Conservation (phyloP, 2,329 filamentous ascomycete genomes). For the Lachnellula occidentalis region DNA sequence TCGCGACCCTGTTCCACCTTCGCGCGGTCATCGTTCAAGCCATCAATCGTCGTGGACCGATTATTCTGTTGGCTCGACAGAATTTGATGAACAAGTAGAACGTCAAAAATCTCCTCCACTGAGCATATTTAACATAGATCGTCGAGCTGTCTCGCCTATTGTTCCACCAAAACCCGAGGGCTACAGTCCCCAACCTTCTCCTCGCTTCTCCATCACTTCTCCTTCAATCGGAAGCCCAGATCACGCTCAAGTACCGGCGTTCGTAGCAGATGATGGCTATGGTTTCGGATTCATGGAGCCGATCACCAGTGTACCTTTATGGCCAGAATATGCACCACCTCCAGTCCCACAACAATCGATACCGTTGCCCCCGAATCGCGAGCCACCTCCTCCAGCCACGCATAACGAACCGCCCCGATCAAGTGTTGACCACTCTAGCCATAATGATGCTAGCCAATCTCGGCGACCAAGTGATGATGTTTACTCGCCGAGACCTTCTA, state of each 20-base stretch:
- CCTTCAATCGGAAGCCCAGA: constrained; percentile 7
- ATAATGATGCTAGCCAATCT: constrained; percentile 21
- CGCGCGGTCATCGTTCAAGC: constrained; percentile 17
- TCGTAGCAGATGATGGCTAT: constrained; percentile 23
- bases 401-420: constrained; percentile 22
- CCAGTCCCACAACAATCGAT: constrained; percentile 11
- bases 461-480: constrained; percentile 28
- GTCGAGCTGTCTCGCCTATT: constrained; percentile 2
- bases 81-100: constrained; percentile 10
- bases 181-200: constrained; percentile 25
- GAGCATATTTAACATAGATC: not conserved
- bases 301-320: constrained; percentile 15
- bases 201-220: constrained; percentile 10
- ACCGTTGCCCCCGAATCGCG: constrained; percentile 9
- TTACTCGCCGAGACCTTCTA: constrained; percentile 25
- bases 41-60: constrained; percentile 29
- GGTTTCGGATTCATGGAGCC: constrained; percentile 19
- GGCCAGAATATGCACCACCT: constrained; percentile 23
- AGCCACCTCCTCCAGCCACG: constrained; percentile 17
- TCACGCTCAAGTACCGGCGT: constrained; percentile 19
- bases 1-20: constrained; percentile 11
- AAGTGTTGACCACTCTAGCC: constrained; percentile 25
- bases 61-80: constrained; percentile 24
- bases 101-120: not conserved
- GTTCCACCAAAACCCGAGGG: constrained; percentile 22